A percentile compares a stretch with the other conserved stretches of the same genome.
Evolutionary conservation across 371 early-diverging fungal species (phyloP).

Genomic region (Cladochytrium tenue): DNA sequence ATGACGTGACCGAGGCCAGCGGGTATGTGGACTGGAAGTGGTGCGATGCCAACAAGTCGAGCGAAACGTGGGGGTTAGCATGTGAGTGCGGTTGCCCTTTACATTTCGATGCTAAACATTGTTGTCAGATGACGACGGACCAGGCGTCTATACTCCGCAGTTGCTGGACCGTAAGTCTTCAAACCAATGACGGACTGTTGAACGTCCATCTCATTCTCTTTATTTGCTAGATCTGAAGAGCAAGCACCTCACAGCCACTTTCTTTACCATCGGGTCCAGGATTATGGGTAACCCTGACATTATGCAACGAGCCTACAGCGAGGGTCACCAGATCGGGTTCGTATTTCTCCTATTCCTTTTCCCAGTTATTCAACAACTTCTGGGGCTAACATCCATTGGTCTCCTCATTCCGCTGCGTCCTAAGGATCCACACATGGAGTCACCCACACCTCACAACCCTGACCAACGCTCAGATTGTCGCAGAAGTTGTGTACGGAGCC

Average conservation of each 20-base stretch:
- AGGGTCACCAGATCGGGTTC: constrained; percentile 35
- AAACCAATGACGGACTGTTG: background rate
- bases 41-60: background rate
- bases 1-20: background rate
- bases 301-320: constrained; percentile 2
- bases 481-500: constrained; percentile 70
- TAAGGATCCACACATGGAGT: constrained; percentile 59
- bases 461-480: constrained; percentile 67
- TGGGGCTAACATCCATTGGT: background rate
- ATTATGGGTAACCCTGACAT: constrained; percentile 11
- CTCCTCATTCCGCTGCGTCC: background rate
- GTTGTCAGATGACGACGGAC: background rate
- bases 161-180: background rate
- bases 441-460: constrained; percentile 65
- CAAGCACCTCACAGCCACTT: constrained; percentile 56
- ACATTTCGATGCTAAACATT: background rate
- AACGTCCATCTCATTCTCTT: background rate
- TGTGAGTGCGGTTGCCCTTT: background rate
- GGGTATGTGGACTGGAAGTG: background rate
- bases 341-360: background rate
- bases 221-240: background rate
- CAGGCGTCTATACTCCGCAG: background rate
- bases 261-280: constrained; percentile 66
- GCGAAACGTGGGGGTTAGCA: background rate
- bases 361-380: background rate